A percentile compares a stretch with the other conserved stretches of the same genome.
phyloP scores from a whole-genome alignment of 1,284 basidiomycete genomes.

The Cystobasidium pallidum region DNA sequence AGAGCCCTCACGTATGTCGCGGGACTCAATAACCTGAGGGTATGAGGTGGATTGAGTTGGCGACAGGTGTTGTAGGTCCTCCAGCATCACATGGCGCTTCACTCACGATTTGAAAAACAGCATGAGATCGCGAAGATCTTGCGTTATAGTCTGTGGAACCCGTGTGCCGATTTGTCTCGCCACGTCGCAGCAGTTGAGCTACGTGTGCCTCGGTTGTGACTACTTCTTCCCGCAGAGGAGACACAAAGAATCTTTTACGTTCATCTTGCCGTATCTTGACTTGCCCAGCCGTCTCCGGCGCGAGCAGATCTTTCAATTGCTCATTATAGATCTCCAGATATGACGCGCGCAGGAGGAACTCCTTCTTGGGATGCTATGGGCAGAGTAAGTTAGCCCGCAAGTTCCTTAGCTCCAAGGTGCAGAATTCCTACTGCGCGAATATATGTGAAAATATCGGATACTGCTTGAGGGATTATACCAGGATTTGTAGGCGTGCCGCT shows the following conservation, averaged over 20 bases:
- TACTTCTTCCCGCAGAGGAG: constrained; percentile 83
- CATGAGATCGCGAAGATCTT: constrained; percentile 86
- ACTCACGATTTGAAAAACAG: constrained; percentile 81
- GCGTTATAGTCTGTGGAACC: constrained; percentile 96
- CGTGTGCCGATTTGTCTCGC: constrained; percentile 84
- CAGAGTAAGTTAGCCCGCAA: too few species aligned
- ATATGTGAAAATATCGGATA: constrained; percentile 62
- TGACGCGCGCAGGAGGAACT: constrained; percentile 89
- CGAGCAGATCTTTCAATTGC: constrained; percentile 80
- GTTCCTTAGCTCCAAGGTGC: not conserved
- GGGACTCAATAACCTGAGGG: constrained; percentile 57
- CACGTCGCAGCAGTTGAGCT: constrained; percentile 77
- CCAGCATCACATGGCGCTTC: not conserved
- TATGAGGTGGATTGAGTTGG: constrained; percentile 9
- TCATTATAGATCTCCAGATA: constrained; percentile 99
- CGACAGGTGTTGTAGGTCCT: too few species aligned
- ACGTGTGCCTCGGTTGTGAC: constrained; percentile 87
- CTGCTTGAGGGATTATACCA: constrained; percentile 90
- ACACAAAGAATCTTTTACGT: constrained; percentile 59
- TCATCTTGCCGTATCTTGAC: constrained; percentile 52
- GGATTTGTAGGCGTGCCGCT: constrained; percentile 79
- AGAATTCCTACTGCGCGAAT: constrained; percentile 55
- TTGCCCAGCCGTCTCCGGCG: constrained; percentile 61
- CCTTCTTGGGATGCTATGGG: constrained; percentile 64
- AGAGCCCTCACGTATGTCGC: constrained; percentile 46